Conservation (phyloP, 805 yeast genomes). For the Candida broadrunensis region DNA sequence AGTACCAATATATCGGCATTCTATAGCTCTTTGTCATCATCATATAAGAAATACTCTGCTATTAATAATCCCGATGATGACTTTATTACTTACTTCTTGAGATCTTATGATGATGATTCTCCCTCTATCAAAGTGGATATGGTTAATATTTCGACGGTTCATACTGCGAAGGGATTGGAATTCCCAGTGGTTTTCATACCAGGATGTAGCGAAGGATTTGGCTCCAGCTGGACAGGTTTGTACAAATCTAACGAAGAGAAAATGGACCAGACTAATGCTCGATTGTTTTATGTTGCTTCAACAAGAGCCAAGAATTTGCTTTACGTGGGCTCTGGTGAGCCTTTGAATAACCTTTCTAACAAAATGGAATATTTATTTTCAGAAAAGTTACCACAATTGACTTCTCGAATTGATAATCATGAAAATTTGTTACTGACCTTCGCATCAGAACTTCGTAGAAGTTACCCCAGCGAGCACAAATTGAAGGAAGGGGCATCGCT, state of each 20-base stretch:
- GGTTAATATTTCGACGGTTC: constrained; percentile 65
- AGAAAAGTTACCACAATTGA: constrained; percentile 10
- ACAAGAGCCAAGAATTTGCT: constrained; percentile 57
- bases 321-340: constrained; percentile 25
- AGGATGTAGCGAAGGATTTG: constrained; percentile 7
- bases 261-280: constrained; percentile 16
- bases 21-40: constrained; percentile 15
- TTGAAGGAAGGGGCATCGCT: not conserved
- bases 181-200: constrained; percentile 63
- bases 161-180: constrained; percentile 72
- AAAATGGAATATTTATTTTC: constrained; percentile 9
- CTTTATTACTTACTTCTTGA: constrained; percentile 40
- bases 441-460: constrained; percentile 8
- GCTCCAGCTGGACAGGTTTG: constrained; percentile 3
- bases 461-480: not conserved
- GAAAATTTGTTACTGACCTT: constrained; percentile 6
- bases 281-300: constrained; percentile 60
- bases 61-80: constrained; percentile 8
- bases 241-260: not conserved
- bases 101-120: constrained; percentile 37
- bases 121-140: constrained; percentile 20
- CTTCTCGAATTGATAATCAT: not conserved
- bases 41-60: constrained; percentile 11
- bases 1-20: constrained; percentile 15
- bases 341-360: constrained; percentile 5